Evolutionary conservation across 192 early-diverging fungal species (phyloP).

Genomic region (Coemansia sp.): DNA sequence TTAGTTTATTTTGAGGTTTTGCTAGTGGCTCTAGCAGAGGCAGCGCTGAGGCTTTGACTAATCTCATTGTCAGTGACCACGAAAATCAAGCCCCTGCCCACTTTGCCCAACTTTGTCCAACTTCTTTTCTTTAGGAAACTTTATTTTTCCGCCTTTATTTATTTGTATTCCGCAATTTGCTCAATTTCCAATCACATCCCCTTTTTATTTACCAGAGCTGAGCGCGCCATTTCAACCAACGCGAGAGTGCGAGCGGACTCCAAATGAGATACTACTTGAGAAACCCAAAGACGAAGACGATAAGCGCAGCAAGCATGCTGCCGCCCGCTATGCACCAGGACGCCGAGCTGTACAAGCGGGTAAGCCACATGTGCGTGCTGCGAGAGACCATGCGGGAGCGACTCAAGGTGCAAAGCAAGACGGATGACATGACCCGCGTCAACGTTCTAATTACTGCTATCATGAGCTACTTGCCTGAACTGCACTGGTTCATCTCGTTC

Average conservation of each 20-base stretch:
- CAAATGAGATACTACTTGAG: conserved; percentile 46
- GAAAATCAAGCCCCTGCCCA: neutral
- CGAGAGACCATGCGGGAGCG: conserved; percentile 54
- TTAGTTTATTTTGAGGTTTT: too few species aligned
- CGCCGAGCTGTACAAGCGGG: conserved; percentile 37
- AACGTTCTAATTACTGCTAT: conserved; percentile 25
- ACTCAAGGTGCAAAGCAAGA: conserved; percentile 48
- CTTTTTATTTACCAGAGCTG: too few species aligned
- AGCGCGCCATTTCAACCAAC: neutral
- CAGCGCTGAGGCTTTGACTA: too few species aligned
- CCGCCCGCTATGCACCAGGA: conserved; percentile 49
- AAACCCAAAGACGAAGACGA: conserved; percentile 49
- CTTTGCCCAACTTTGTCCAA: too few species aligned
- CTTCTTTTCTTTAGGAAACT: too few species aligned
- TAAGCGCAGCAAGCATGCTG: conserved; percentile 31
- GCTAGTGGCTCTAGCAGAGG: too few species aligned
- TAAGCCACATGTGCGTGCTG: conserved; percentile 45
- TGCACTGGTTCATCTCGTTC: conserved; percentile 49
- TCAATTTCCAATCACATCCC: neutral
- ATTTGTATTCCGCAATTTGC: neutral
- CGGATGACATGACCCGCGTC: conserved; percentile 38
- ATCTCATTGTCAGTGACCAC: too few species aligned
- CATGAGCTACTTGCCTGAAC: conserved; percentile 42
- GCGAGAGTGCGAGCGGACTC: neutral
- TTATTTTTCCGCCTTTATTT: neutral